These are phyloP conservation scores for Leptodontidium sp. DNA, from an alignment of 2,329 filamentous ascomycete genomes.

Conservation along the genomic window DNA sequence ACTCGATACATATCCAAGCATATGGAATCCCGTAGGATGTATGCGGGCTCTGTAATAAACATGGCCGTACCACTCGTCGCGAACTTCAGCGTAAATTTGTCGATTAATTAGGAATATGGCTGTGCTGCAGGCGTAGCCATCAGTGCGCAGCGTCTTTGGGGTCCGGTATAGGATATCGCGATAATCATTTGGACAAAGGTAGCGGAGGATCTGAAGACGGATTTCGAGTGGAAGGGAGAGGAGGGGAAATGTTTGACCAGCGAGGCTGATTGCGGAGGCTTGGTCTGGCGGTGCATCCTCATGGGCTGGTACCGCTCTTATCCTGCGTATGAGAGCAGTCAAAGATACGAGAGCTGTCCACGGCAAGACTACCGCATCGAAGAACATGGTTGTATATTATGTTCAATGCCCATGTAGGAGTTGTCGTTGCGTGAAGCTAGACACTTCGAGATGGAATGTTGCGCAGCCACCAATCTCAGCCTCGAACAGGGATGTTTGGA, in stretches of 20 bases:
- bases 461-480: too few species aligned
- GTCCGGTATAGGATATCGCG: background rate
- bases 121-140: background rate
- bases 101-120: background rate
- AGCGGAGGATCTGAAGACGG: slow-evolving; percentile 3
- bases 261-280: background rate
- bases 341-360: slow-evolving; percentile 33
- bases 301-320: background rate
- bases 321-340: slow-evolving; percentile 12
- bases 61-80: slow-evolving; percentile 7
- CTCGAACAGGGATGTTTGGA: too few species aligned
- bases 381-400: too few species aligned
- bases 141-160: background rate
- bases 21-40: background rate
- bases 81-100: slow-evolving; percentile 1
- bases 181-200: background rate
- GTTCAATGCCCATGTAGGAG: too few species aligned
- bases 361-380: too few species aligned
- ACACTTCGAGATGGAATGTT: too few species aligned
- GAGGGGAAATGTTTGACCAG: background rate
- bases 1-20: background rate
- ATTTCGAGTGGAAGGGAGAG: slow-evolving; percentile 14
- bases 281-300: too few species aligned
- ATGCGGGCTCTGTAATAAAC: slow-evolving; percentile 3
- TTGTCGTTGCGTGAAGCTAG: too few species aligned